phyloP scores from a whole-genome alignment of 2,329 filamentous ascomycete species.

The Cryphonectria naterciae region DNA sequence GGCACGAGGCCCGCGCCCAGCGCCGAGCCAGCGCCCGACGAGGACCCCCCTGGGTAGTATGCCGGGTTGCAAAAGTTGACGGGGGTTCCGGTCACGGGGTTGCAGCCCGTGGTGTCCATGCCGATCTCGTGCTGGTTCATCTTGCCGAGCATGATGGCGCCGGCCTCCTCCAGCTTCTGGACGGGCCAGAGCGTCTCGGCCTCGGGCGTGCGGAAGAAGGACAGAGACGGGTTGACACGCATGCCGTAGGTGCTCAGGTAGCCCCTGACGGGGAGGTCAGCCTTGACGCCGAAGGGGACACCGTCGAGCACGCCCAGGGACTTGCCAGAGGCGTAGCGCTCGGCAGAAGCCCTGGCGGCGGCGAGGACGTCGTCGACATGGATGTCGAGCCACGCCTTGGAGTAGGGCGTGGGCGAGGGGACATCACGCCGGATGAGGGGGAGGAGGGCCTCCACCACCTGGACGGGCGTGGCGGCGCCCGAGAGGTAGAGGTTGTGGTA shows the following conservation, averaged over 20 bases:
- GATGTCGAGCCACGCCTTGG: constrained; percentile 72
- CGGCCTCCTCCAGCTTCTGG: constrained; percentile 70
- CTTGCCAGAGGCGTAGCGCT: constrained; percentile 69
- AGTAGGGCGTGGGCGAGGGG: constrained; percentile 61
- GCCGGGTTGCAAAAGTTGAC: constrained; percentile 75
- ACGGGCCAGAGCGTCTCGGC: constrained; percentile 71
- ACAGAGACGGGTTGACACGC: constrained; percentile 50
- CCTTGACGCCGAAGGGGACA: constrained; percentile 82
- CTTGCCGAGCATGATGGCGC: constrained; percentile 76
- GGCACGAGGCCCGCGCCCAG: constrained; percentile 73
- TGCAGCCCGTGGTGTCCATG: constrained; percentile 81
- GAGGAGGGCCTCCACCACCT: constrained; percentile 72
- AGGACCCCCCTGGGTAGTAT: constrained; percentile 83
- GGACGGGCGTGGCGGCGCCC: constrained; percentile 70
- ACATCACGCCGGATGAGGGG: constrained; percentile 68
- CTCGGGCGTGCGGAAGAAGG: constrained; percentile 52
- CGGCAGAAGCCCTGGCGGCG: constrained; percentile 74
- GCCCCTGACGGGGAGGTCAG: constrained; percentile 74
- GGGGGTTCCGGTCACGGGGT: constrained; percentile 74
- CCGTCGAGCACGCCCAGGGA: constrained; percentile 76
- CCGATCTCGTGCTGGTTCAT: constrained; percentile 82
- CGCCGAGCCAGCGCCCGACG: constrained; percentile 74
- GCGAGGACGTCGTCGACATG: constrained; percentile 64
- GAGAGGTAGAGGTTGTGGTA: constrained; percentile 76
- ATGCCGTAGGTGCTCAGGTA: constrained; percentile 71